Percentiles rank a stretch among this genome's conserved stretches.
These are phyloP conservation scores for Polytrichum commune DNA, from an alignment of 225 moss, liverwort and hornwort genomes.

Conservation along the genomic window DNA sequence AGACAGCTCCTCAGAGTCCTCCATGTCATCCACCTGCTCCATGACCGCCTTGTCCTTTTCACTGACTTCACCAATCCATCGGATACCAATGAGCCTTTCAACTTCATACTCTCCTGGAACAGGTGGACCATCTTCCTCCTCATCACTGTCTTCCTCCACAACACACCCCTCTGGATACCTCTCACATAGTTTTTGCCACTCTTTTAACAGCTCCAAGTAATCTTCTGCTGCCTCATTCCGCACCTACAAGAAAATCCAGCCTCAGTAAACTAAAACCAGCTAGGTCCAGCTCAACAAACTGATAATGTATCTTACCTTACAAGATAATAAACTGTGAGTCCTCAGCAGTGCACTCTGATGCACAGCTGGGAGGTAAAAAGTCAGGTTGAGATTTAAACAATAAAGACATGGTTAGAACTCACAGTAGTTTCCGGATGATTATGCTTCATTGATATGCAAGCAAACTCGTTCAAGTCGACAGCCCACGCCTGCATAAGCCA, in stretches of 20 bases:
- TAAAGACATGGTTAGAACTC: not conserved
- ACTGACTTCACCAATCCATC: conserved; percentile 66
- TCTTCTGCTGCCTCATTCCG: conserved; percentile 92
- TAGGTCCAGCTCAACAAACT: too few species aligned
- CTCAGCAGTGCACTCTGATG: too few species aligned
- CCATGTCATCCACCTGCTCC: conserved; percentile 51
- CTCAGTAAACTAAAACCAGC: not conserved
- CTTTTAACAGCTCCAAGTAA: conserved; percentile 67
- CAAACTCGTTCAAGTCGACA: conserved; percentile 78
- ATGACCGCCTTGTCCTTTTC: conserved; percentile 54
- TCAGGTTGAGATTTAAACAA: not conserved
- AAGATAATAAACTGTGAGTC: too few species aligned
- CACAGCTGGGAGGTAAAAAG: too few species aligned
- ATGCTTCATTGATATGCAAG: conserved; percentile 77
- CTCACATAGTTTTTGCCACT: conserved; percentile 75
- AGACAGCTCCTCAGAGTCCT: conserved; percentile 17
- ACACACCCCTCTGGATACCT: conserved; percentile 57
- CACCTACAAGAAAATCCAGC: conserved; percentile 40
- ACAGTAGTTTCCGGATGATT: conserved; percentile 94
- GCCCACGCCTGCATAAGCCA: conserved; percentile 78
- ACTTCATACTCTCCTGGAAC: conserved; percentile 82
- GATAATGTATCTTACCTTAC: too few species aligned
- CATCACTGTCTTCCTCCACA: conserved; percentile 49
- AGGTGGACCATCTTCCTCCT: conserved; percentile 29
- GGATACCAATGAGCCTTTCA: conserved; percentile 58